Percentiles rank a stretch among this genome's conserved stretches.
Evolutionary conservation across 768 basidiomycete species (phyloP).

Genomic region (Russula brevipes): DNA sequence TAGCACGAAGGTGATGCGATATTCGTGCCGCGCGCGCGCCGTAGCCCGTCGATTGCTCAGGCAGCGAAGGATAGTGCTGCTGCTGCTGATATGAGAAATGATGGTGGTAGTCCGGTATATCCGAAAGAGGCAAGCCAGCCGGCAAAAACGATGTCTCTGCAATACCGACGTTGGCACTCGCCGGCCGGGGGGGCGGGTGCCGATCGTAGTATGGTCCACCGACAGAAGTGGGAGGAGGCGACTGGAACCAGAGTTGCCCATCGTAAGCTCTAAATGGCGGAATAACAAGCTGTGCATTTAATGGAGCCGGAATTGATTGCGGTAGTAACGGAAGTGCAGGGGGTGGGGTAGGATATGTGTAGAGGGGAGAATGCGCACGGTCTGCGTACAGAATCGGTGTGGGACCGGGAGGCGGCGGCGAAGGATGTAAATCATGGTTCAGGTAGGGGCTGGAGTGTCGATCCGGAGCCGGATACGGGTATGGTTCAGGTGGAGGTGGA

Average conservation of each 20-base stretch:
- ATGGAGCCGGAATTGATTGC: conserved; percentile 42
- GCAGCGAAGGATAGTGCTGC: neutral
- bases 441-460: neutral
- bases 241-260: conserved; percentile 32
- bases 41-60: conserved; percentile 52
- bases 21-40: conserved; percentile 56
- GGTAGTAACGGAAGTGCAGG: conserved; percentile 28
- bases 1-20: conserved; percentile 51
- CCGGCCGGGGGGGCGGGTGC: conserved; percentile 41
- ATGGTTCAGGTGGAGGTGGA: conserved; percentile 29
- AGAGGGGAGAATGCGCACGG: conserved; percentile 30
- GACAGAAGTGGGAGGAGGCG: conserved; percentile 19
- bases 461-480: conserved; percentile 11
- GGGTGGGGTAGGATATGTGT: conserved; percentile 32
- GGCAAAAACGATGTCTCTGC: conserved; percentile 30
- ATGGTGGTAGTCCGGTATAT: conserved; percentile 30
- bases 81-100: conserved; percentile 27
- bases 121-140: conserved; percentile 35
- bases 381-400: conserved; percentile 26
- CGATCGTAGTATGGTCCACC: conserved; percentile 32
- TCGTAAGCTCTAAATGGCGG: conserved; percentile 29
- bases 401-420: conserved; percentile 24
- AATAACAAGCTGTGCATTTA: conserved; percentile 23
- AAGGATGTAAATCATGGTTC: conserved; percentile 21
- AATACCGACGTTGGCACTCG: conserved; percentile 42